Conservation (phyloP, 1,139 yeast species). For the Saccharomyces hybrid region DNA sequence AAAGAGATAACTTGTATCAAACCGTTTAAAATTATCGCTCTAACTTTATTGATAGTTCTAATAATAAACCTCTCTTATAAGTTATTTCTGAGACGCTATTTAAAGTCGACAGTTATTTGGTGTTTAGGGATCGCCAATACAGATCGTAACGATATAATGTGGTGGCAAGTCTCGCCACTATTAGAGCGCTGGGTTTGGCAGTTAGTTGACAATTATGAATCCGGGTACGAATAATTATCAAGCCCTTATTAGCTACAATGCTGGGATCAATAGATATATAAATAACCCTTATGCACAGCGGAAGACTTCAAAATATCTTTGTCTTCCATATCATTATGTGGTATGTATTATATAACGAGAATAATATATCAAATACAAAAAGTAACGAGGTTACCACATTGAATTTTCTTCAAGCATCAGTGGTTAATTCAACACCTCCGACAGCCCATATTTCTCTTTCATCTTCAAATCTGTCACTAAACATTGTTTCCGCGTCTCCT, state of each 20-base stretch:
- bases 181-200: not conserved
- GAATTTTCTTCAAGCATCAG: conserved; percentile 7
- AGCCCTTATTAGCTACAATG: not conserved
- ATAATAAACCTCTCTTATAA: not conserved
- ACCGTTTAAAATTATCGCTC: not conserved
- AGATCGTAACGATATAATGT: not conserved
- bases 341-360: conserved; percentile 9
- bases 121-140: not conserved
- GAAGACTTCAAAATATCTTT: too few species aligned
- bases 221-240: not conserved
- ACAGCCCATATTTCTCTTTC: conserved; percentile 83
- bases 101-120: not conserved
- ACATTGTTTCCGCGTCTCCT: conserved; percentile 82
- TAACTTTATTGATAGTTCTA: not conserved
- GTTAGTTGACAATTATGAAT: not conserved
- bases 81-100: not conserved
- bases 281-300: not conserved
- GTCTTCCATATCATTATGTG: not conserved
- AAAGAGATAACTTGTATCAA: not conserved
- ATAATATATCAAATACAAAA: too few species aligned
- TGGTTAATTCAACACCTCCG: conserved; percentile 51
- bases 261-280: not conserved
- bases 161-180: conserved; percentile 1
- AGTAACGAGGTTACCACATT: too few species aligned
- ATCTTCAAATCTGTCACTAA: conserved; percentile 79